These are phyloP conservation scores for Syzygium malaccense DNA, from an alignment of 441 rosid genomes.

Conservation along the genomic window DNA sequence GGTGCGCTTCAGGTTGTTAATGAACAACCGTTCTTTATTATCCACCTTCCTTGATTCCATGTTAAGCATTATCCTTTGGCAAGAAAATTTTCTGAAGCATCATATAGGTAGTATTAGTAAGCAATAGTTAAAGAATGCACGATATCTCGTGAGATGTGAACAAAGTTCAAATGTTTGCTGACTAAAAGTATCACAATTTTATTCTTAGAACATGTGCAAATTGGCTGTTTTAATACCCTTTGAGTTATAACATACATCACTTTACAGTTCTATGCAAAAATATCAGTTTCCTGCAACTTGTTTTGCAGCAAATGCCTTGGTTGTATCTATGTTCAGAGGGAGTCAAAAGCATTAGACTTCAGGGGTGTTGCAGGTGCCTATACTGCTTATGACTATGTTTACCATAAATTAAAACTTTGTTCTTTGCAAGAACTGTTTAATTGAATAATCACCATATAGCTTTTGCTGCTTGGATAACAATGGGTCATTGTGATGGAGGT, in stretches of 20 bases:
- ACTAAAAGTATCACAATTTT: not conserved
- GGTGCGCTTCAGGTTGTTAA: not conserved
- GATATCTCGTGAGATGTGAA: not conserved
- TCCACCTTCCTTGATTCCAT: not conserved
- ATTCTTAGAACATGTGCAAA: not conserved
- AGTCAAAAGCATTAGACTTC: not conserved
- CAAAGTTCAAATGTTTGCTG: not conserved
- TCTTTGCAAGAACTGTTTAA: not conserved
- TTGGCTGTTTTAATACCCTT: not conserved
- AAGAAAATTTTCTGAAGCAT: not conserved
- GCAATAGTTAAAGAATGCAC: not conserved
- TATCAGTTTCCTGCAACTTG: not conserved
- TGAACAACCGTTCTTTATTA: not conserved
- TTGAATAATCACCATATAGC: not conserved
- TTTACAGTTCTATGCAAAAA: not conserved
- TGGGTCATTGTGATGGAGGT: not conserved
- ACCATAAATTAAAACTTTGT: not conserved
- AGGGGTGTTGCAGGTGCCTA: not conserved
- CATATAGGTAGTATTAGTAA: not conserved
- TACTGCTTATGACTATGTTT: not conserved
- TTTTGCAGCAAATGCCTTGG: conserved; percentile 5
- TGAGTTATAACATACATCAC: not conserved
- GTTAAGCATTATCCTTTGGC: not conserved
- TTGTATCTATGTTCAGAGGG: conserved; percentile 1
- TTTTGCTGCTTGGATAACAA: not conserved